These are phyloP conservation scores for Arabidopsis thaliana DNA, from an alignment of 345 rosid genomes.

Conservation along the genomic window TAIR10.1 NC_003074.8:7653501-7654000, in stretches of 20 bases:
- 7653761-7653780: conserved; percentile 73
- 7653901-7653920: neutral
- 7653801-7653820: conserved; percentile 71
- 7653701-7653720: conserved; percentile 92
- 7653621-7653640: conserved; percentile 99
- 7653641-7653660: conserved; percentile 73
- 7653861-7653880: neutral
- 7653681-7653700: conserved; percentile 86
- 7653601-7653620: conserved; percentile 74
- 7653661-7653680: conserved; percentile 92
- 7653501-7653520: conserved; percentile 86
- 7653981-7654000: neutral
- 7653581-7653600: conserved; percentile 78
- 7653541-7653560: conserved; percentile 95
- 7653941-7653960: neutral
- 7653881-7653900: neutral
- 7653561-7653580: conserved; percentile 69
- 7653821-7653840: conserved; percentile 7
- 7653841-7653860: neutral
- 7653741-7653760: conserved; percentile 95
- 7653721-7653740: conserved; percentile 93
- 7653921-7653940: neutral
- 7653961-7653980: neutral
- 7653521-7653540: conserved; percentile 97
- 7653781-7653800: conserved; percentile 68